Evolutionary conservation across 768 basidiomycete species (phyloP), one percentile per base, ranked within the genome.

Genomic region (Sutorius australiensis): DNA sequence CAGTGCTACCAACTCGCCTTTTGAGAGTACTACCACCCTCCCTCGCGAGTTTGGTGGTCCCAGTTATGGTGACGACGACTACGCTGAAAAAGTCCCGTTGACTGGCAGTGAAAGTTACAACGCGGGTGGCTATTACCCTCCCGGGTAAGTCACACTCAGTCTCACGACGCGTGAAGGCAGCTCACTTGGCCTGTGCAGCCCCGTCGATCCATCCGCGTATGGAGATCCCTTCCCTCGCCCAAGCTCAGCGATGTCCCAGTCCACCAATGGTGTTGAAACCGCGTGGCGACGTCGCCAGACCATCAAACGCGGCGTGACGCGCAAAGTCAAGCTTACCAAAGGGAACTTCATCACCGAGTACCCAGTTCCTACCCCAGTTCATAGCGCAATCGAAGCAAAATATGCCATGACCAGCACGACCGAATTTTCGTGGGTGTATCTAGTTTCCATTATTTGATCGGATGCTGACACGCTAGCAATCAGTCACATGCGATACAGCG

Each of bases 291-390:
- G 89, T 53, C 86, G 92, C 50, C 92, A 95, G 71, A 92, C 89
- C 31, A 89, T 94, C 72, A 91, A 91, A 67, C 89, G 93, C 48
- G 87, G 92, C 54, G 91, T 93, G 21, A 95, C 92, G n/a, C 87
- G 91, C 63, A 91, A 88, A 67, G 89, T 98, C 75, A 89, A 91
- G 68, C 84, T 98, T 58, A 95, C 92, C 9, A 80, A 92, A 45
- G 95, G 95, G 53, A 89, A 95, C 64, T 95, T 93, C 73, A 89
- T 95, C 70, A 80, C 84, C 31, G 94, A 97, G 61, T 93, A 95
- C 66, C 75, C 83, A 7, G 93, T 95, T 1, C 93, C 93, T 2
- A 86, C 87, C 0, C 87, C 92, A 3, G 83, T 95, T 48, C 79
- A 76, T 62, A 87, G 84, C 53, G 92, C 92, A 19, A 84, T 92